These are phyloP conservation scores for Aureobasidium sp. DNA, from an alignment of 2,329 filamentous ascomycete genomes.

Conservation along the genomic window DNA sequence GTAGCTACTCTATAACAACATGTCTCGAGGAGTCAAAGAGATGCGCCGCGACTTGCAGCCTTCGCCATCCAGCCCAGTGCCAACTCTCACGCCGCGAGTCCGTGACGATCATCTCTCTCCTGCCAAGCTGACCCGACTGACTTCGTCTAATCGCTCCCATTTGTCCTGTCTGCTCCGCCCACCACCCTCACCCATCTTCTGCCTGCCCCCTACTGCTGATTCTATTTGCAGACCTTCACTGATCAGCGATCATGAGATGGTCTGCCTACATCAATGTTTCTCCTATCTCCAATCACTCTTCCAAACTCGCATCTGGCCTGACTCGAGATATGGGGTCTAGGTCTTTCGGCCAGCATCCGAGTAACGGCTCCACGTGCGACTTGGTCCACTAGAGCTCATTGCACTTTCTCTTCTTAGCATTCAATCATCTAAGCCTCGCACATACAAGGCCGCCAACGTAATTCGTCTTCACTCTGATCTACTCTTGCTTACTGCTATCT, in stretches of 20 bases:
- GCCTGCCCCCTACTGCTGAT: neutral
- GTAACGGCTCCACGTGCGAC: neutral
- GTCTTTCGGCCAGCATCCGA: neutral
- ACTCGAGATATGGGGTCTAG: neutral
- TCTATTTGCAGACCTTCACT: neutral
- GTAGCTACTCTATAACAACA: neutral
- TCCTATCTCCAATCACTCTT: neutral
- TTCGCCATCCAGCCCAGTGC: neutral
- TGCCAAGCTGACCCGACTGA: neutral
- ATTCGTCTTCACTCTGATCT: neutral
- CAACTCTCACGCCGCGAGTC: neutral
- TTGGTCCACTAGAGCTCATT: neutral
- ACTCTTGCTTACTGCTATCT: neutral
- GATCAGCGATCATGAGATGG: neutral
- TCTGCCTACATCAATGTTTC: neutral
- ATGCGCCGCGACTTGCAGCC: neutral
- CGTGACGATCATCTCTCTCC: constrained; percentile 2
- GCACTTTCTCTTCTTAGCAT: neutral
- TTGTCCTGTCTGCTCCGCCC: neutral
- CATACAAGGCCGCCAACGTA: neutral
- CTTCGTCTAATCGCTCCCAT: neutral
- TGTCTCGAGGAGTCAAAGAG: neutral
- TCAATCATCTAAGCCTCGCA: neutral
- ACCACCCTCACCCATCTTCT: neutral
- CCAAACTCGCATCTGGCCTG: neutral